Evolutionary conservation across 805 yeast species (phyloP), one percentile per base, ranked within the genome.

Genomic region (Wickerhamiella hasegawae): DNA sequence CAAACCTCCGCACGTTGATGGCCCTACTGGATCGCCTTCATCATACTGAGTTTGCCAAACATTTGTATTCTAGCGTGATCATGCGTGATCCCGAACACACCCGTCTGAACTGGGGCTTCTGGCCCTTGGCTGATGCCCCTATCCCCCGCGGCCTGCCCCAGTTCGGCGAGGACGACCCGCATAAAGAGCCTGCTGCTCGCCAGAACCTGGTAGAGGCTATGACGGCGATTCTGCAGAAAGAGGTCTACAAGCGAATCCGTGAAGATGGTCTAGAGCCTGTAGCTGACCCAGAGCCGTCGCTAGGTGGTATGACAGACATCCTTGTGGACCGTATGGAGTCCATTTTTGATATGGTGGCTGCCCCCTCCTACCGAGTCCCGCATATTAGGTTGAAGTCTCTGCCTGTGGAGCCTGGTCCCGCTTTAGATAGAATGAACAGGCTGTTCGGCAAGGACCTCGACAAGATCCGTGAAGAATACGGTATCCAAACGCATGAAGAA

Each of bases 61-160:
- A 80, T 53, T 53, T 81, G 3, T 80, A 76, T 49, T 66, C 78
- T 18, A 49, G 73, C 0, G 59, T 60, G 39, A 55, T 79, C 20
- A 51, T 64, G 35, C 66, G 56, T 37, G 53, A 46, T 31, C 55
- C 55, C 34, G 55, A 54, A 37, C 52, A 59, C 52, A 35, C 25
- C 36, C 40, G 59, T 60, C 55, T 66, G 67, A 31, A 33, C 41
- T 76, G 80, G 75, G 48, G 69, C 0, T 48, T 63, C 3, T 78
- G 87, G 87, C 87, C 87, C 1, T 48, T 64, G 19, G 15, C n/a
- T 4, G 24, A 36, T 17, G 47, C 44, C 9, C 47, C 49, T 6
- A 25, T 35, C 8, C 52, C 52, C 4, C 35, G 39, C 5, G 34
- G 28, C 2, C 21, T 31, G 8, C 22, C 23, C 3, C 15, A 15